These are phyloP conservation scores for Leishmania martiniquensis DNA, from an alignment of 208 protist species.

Conservation along the genomic window DNA sequence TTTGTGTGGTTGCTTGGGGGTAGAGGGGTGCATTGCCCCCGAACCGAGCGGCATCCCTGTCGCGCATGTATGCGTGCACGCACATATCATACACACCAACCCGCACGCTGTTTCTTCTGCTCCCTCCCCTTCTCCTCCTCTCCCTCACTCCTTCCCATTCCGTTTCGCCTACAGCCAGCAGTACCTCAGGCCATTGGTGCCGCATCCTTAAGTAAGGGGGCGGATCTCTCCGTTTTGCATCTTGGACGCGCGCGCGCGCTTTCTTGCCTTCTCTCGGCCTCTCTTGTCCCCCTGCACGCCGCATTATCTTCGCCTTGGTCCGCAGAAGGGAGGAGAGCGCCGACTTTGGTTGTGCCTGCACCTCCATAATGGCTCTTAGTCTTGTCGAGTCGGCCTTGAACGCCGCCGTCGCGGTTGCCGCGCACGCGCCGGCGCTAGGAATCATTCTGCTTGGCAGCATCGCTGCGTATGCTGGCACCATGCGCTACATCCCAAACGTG, in stretches of 20 bases:
- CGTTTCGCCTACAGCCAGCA: no score
- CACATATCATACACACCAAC: background rate
- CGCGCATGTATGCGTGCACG: background rate
- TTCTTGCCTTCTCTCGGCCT: background rate
- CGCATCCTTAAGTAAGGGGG: no score
- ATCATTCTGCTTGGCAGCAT: slow-evolving; percentile 55
- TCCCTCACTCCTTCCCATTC: background rate
- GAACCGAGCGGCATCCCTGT: background rate
- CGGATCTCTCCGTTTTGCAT: background rate
- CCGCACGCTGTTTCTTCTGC: background rate
- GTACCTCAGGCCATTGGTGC: no score
- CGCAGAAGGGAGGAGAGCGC: background rate
- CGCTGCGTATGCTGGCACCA: slow-evolving; percentile 61
- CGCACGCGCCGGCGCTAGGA: slow-evolving; percentile 49
- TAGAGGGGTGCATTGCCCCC: background rate
- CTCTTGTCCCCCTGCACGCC: background rate
- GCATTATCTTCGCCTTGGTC: background rate
- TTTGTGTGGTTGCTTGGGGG: background rate
- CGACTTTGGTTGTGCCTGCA: background rate
- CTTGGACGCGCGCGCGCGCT: background rate
- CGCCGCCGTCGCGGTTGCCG: slow-evolving; percentile 33
- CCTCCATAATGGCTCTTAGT: background rate
- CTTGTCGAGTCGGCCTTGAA: slow-evolving; percentile 12
- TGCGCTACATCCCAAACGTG: slow-evolving; percentile 67
- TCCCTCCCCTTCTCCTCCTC: no score